These are phyloP conservation scores for Paradendryphiella salina DNA, from an alignment of 2,329 filamentous ascomycete genomes.

Conservation along the genomic window DNA sequence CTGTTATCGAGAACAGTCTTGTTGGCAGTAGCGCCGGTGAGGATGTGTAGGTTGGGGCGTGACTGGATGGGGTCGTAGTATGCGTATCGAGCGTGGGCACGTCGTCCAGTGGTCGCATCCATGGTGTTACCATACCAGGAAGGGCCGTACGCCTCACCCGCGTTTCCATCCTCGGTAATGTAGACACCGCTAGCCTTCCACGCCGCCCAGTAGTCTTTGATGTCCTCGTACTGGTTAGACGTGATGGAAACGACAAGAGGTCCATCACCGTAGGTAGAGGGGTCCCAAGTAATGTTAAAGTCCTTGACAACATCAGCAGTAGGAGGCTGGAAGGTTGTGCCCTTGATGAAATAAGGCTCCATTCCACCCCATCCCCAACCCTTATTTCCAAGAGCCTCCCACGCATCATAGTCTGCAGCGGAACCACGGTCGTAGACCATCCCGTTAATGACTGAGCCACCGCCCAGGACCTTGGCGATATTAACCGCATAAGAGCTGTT, in stretches of 20 bases:
- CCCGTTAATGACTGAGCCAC: constrained; percentile 41
- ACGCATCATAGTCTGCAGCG: constrained; percentile 53
- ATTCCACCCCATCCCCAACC: constrained; percentile 62
- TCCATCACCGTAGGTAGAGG: constrained; percentile 27
- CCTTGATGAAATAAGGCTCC: constrained; percentile 34
- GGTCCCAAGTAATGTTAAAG: constrained; percentile 38
- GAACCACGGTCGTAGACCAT: constrained; percentile 45
- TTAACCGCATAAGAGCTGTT: constrained; percentile 27
- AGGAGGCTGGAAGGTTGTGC: constrained; percentile 34
- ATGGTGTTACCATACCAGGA: constrained; percentile 36
- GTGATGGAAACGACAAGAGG: constrained; percentile 35
- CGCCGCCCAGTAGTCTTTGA: constrained; percentile 30
- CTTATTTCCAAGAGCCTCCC: constrained; percentile 61
- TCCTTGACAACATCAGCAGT: constrained; percentile 21
- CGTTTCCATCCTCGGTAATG: constrained; percentile 27
- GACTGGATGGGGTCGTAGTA: constrained; percentile 36
- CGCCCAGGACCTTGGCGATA: constrained; percentile 35
- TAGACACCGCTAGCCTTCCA: constrained; percentile 29
- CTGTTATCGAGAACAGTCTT: constrained; percentile 27
- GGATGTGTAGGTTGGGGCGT: constrained; percentile 33
- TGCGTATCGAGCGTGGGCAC: constrained; percentile 34
- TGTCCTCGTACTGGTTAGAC: constrained; percentile 33
- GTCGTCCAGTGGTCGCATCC: constrained; percentile 29
- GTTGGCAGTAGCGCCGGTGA: constrained; percentile 27
- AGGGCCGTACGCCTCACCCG: constrained; percentile 29